Evolutionary conservation across 2,329 filamentous ascomycete genomes (phyloP), one percentile per base, ranked within the genome.

Genomic region (Exophiala oligosperma): DNA sequence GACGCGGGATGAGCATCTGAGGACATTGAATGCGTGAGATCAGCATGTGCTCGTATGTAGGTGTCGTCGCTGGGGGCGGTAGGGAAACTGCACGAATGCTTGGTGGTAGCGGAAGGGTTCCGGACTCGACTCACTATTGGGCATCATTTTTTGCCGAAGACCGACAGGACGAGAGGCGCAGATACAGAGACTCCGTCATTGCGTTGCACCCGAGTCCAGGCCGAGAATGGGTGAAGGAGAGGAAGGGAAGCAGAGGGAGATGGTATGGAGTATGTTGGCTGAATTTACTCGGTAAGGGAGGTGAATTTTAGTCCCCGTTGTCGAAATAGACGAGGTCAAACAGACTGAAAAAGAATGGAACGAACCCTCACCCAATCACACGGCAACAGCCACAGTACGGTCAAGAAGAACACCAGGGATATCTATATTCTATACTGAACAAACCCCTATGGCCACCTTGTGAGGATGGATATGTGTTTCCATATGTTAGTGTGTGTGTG

Each of bases 141-240:
- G 64, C 52, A 61, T 54, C 64, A 66, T 66, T 57, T 53, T 66
- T 62, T 57, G 60, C 64, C 60, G 62, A 52, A 58, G 60, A 59
- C 61, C 56, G 50, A 51, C 40, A n/a, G 24, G 43, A 60, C 37
- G 52, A 37, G 41, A 35, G 50, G 26, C 41, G 55, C 41, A 59
- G 55, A 46, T 49, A 53, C 35, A 59, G 55, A 47, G 52, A 38
- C 59, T 47, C 50, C 62, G 59, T 60, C 62, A 60, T 60, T 55
- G 59, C 57, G 60, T 60, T 55, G 59, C 57, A 59, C 51, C 57
- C 40, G 44, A 44, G 29, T 35, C 37, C 37, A 41, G 17, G 35
- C 49, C 32, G 32, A 17, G 12, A 43, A 55, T 44, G 26, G 47
- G 41, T 35, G 35, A 38, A 23, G 26, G 26, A 11, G 32, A 11